Percentiles rank a stretch among this genome's conserved stretches.
Evolutionary conservation across 1,284 basidiomycete species (phyloP).

Genomic region (Kalmanozyma brasiliensis): DNA sequence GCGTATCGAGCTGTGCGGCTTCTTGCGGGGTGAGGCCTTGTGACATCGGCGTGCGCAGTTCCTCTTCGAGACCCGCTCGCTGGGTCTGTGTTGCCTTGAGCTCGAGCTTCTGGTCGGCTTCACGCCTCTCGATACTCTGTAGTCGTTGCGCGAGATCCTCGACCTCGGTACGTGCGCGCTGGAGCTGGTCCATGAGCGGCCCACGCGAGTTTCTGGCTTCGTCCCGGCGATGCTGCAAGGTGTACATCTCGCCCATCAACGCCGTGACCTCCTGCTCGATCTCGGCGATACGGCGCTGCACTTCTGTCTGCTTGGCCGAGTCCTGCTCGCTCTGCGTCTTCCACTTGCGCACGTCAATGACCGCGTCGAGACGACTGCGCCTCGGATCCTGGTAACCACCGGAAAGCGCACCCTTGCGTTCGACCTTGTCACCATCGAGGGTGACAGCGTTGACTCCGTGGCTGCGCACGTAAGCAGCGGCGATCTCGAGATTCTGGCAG

Average conservation of each 20-base stretch:
- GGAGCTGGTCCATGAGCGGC: constrained; percentile 76
- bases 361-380: constrained; percentile 86
- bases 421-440: constrained; percentile 95
- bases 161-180: constrained; percentile 76
- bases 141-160: constrained; percentile 77
- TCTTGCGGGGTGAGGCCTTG: constrained; percentile 81
- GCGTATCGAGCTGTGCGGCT: constrained; percentile 75
- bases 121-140: constrained; percentile 76
- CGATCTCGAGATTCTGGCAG: constrained; percentile 89
- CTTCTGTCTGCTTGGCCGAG: constrained; percentile 76
- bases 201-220: constrained; percentile 79
- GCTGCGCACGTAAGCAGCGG: constrained; percentile 91
- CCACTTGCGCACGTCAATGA: constrained; percentile 83
- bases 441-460: constrained; percentile 97
- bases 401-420: constrained; percentile 92
- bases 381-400: constrained; percentile 95
- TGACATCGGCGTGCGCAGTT: constrained; percentile 81
- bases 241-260: constrained; percentile 79
- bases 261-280: constrained; percentile 90
- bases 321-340: constrained; percentile 78
- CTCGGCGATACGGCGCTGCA: constrained; percentile 76
- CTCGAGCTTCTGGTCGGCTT: constrained; percentile 80
- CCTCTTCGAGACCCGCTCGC: constrained; percentile 76
- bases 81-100: constrained; percentile 73
- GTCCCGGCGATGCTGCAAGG: constrained; percentile 77